phyloP scores from a whole-genome alignment of 2,329 filamentous ascomycete species.

The Gremmenia infestans region DNA sequence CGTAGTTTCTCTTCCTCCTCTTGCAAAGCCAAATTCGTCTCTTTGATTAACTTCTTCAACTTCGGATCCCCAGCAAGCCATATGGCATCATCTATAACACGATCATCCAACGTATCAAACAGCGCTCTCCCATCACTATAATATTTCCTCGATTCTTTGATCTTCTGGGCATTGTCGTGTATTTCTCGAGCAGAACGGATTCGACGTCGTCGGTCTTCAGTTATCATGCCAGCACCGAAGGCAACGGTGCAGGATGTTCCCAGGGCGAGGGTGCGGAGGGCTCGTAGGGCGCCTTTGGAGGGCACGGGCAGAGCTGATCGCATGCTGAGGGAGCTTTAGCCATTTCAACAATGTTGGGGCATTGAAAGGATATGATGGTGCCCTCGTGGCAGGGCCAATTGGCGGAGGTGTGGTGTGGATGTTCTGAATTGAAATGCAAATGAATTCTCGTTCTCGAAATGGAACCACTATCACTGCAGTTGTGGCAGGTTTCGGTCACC shows the following conservation, averaged over 20 bases:
- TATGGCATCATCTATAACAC: constrained; percentile 18
- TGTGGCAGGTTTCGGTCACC: no score
- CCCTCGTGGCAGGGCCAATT: background rate
- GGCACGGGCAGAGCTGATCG: constrained; percentile 43
- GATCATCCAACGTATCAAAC: constrained; percentile 22
- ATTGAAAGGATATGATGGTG: background rate
- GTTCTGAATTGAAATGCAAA: background rate
- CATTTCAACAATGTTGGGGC: constrained; percentile 16
- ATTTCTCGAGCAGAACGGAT: constrained; percentile 47
- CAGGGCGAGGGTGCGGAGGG: constrained; percentile 50
- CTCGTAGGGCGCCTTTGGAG: constrained; percentile 50
- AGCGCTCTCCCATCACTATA: constrained; percentile 27
- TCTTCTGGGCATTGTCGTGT: constrained; percentile 47
- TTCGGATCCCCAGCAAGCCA: constrained; percentile 16
- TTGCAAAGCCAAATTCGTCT: constrained; percentile 6
- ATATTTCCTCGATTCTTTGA: constrained; percentile 41
- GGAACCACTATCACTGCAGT: background rate
- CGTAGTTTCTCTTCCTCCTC: background rate
- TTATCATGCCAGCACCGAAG: constrained; percentile 37
- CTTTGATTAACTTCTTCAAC: constrained; percentile 6
- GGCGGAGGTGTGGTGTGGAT: background rate
- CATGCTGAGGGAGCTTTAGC: constrained; percentile 21
- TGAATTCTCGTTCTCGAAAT: background rate
- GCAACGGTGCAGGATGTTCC: constrained; percentile 54
- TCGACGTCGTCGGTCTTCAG: constrained; percentile 52